Percentiles rank a stretch among this genome's conserved stretches.
These are phyloP conservation scores for Rhodotorula sp. DNA, from an alignment of 1,284 basidiomycete genomes.

Conservation along the genomic window DNA sequence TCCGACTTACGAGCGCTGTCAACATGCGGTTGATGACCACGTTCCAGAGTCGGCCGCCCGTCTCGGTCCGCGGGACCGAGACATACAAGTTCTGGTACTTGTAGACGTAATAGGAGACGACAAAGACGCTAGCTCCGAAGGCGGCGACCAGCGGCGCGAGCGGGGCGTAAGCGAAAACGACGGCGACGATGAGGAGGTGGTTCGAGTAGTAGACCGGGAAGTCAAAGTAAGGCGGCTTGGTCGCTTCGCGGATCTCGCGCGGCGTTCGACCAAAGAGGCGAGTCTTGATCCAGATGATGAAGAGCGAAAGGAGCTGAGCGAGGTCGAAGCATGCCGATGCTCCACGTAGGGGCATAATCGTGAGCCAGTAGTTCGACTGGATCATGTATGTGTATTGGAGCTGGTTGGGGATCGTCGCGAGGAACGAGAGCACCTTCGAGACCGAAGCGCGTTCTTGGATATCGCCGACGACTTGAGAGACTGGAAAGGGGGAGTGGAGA, in stretches of 20 bases:
- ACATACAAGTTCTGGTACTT: constrained; percentile 95
- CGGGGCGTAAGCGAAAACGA: constrained; percentile 86
- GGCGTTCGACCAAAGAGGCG: constrained; percentile 90
- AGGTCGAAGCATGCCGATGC: constrained; percentile 93
- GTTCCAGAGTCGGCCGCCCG: constrained; percentile 88
- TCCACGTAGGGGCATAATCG: constrained; percentile 91
- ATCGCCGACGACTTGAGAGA: constrained; percentile 38
- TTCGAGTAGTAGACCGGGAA: constrained; percentile 75
- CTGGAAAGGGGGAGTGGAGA: not conserved
- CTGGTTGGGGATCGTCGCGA: constrained; percentile 41
- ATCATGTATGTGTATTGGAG: constrained; percentile 56
- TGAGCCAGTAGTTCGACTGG: constrained; percentile 75
- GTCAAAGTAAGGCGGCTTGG: constrained; percentile 88
- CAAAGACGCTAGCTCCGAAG: constrained; percentile 72
- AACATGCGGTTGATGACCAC: constrained; percentile 82
- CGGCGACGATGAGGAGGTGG: constrained; percentile 77
- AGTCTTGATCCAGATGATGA: constrained; percentile 82
- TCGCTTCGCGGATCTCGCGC: constrained; percentile 92
- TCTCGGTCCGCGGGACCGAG: constrained; percentile 80
- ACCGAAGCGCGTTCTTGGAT: constrained; percentile 16
- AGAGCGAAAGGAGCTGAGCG: constrained; percentile 87
- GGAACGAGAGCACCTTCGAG: constrained; percentile 28
- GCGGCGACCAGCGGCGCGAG: constrained; percentile 76
- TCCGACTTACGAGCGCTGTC: constrained; percentile 58
- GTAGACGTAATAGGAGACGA: constrained; percentile 61